Percentiles rank a stretch among this genome's conserved stretches.
Evolutionary conservation across 371 early-diverging fungal genomes (phyloP).

Genomic region (Mortierella sp.): DNA sequence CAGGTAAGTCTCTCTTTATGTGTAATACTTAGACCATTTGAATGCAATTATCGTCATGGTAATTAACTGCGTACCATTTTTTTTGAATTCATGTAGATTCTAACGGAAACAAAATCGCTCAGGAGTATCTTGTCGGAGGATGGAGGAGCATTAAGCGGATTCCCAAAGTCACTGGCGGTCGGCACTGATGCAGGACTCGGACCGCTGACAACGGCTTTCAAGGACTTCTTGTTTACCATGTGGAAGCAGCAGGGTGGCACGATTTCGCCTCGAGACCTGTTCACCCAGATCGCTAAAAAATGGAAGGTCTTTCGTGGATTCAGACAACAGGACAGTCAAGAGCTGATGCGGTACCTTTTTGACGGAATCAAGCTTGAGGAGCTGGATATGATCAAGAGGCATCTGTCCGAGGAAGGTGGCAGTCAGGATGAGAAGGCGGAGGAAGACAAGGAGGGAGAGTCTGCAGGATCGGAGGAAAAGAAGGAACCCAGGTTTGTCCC

Average conservation of each 20-base stretch:
- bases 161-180: conserved; percentile 41
- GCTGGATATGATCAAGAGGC: conserved; percentile 39
- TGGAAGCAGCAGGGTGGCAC: conserved; percentile 55
- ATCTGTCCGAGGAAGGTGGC: conserved; percentile 18
- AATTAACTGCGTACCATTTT: background rate
- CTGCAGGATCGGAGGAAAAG: conserved; percentile 7
- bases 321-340: conserved; percentile 78
- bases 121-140: conserved; percentile 32
- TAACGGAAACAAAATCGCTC: conserved; percentile 46
- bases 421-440: conserved; percentile 46
- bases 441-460: conserved; percentile 20
- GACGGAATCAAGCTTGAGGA: conserved; percentile 73
- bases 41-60: background rate
- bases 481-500: conserved; percentile 58
- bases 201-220: conserved; percentile 54
- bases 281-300: conserved; percentile 62
- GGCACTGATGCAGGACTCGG: conserved; percentile 42
- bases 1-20: conserved; percentile 62
- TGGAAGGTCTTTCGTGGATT: conserved; percentile 69
- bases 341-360: conserved; percentile 72
- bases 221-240: conserved; percentile 44
- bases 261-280: conserved; percentile 66
- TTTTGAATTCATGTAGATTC: background rate
- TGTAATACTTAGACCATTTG: background rate
- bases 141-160: background rate